phyloP scores from a whole-genome alignment of 1,284 basidiomycete species.

The Fomitopsis betulina region DNA sequence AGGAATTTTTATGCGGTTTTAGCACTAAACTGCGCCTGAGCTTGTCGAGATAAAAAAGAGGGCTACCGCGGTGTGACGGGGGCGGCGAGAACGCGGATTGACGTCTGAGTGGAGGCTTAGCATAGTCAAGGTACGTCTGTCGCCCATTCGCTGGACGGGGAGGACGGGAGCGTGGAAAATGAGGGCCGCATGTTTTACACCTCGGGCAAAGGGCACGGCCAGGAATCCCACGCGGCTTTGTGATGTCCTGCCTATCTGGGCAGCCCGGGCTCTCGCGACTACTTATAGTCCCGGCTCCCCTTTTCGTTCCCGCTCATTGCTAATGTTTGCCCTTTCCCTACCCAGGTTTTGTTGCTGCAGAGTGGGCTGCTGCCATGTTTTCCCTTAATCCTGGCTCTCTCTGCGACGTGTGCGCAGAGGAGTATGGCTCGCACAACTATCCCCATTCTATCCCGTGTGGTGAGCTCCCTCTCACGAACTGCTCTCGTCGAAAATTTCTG shows the following conservation, averaged over 20 bases:
- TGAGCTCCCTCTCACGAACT: slow-evolving; percentile 29
- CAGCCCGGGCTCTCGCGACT: slow-evolving; percentile 18
- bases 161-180: neutral
- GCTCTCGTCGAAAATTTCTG: slow-evolving; percentile 18
- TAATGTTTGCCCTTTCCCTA: slow-evolving; percentile 26
- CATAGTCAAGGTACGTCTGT: neutral
- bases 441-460: slow-evolving; percentile 79
- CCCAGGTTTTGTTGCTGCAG: slow-evolving; percentile 23
- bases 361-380: slow-evolving; percentile 48
- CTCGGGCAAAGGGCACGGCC: slow-evolving; percentile 11
- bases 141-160: neutral
- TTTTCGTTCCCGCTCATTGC: slow-evolving; percentile 20
- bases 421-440: slow-evolving; percentile 65
- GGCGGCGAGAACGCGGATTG: neutral
- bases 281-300: slow-evolving; percentile 27
- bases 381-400: slow-evolving; percentile 72
- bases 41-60: slow-evolving; percentile 1
- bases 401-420: slow-evolving; percentile 83
- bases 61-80: slow-evolving; percentile 3
- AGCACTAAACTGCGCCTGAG: slow-evolving; percentile 15
- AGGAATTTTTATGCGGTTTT: slow-evolving; percentile 17
- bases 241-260: slow-evolving; percentile 9
- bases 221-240: neutral
- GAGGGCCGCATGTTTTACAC: slow-evolving; percentile 7
- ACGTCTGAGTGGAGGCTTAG: neutral